Evolutionary conservation across 164 flowering plant species (phyloP).

Genomic region (Aristolochia californica): DNA sequence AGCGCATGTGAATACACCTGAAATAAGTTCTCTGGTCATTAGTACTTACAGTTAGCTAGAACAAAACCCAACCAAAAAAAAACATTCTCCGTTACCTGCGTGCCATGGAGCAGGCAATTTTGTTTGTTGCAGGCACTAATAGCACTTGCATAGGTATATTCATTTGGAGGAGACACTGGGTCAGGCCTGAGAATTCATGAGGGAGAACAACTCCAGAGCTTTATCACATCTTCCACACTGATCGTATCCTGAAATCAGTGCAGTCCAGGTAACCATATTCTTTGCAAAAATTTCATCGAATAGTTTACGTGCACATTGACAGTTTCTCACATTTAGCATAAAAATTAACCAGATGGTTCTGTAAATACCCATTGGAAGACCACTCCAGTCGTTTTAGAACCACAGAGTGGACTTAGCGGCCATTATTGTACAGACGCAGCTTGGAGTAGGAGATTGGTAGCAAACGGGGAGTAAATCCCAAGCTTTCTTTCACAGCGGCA

Average conservation of each 20-base stretch:
- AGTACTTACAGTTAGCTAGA: neutral
- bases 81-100: conserved; percentile 10
- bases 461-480: neutral
- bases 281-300: conserved; percentile 47
- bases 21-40: neutral
- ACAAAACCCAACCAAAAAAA: neutral
- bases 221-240: conserved; percentile 28
- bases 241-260: conserved; percentile 60
- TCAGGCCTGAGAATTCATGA: conserved; percentile 13
- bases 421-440: conserved; percentile 4
- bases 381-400: conserved; percentile 24
- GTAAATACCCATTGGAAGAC: conserved; percentile 21
- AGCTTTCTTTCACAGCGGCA: neutral
- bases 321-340: conserved; percentile 42
- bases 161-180: conserved; percentile 39
- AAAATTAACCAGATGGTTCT: conserved; percentile 58
- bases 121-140: conserved; percentile 42
- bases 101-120: conserved; percentile 9
- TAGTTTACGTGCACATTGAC: conserved; percentile 26
- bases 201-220: conserved; percentile 29
- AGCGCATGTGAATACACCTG: conserved; percentile 16
- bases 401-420: conserved; percentile 33
- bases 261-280: conserved; percentile 65
- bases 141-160: conserved; percentile 41
- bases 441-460: conserved; percentile 7